These are phyloP conservation scores for Boletus eberwhitei DNA, from an alignment of 768 basidiomycete species.

Conservation along the genomic window DNA sequence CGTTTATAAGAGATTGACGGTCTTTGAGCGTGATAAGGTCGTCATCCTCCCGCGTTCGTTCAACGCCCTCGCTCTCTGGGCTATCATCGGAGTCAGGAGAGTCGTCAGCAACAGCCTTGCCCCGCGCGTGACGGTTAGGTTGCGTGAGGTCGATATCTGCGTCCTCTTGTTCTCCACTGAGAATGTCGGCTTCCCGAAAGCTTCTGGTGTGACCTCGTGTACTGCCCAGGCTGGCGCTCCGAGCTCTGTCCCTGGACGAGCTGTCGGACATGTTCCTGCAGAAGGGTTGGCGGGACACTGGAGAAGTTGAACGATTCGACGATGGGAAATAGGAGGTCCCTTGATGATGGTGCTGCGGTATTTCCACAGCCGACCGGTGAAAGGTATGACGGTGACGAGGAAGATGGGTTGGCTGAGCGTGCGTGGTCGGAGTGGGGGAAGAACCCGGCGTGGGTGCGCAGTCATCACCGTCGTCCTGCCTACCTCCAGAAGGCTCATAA, in stretches of 20 bases:
- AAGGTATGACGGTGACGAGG: constrained; percentile 50
- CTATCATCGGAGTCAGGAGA: constrained; percentile 40
- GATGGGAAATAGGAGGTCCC: constrained; percentile 64
- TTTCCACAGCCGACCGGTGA: constrained; percentile 56
- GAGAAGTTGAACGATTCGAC: constrained; percentile 39
- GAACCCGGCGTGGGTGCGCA: constrained; percentile 30
- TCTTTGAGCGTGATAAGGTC: constrained; percentile 93
- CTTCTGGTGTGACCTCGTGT: constrained; percentile 46
- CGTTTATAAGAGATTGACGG: constrained; percentile 96
- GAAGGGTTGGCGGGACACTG: constrained; percentile 43
- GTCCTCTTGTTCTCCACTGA: constrained; percentile 57
- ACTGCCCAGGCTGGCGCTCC: constrained; percentile 65
- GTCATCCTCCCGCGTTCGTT: constrained; percentile 43
- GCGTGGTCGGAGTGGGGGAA: constrained; percentile 43
- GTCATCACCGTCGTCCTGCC: constrained; percentile 33
- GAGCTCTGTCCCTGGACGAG: constrained; percentile 44
- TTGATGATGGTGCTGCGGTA: constrained; percentile 58
- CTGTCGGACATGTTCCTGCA: constrained; percentile 51
- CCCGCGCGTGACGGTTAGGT: constrained; percentile 22
- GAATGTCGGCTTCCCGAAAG: constrained; percentile 39
- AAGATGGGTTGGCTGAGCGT: constrained; percentile 28
- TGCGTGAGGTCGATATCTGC: constrained; percentile 31
- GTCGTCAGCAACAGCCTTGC: constrained; percentile 45
- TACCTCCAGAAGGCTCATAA: constrained; percentile 16
- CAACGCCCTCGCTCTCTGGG: constrained; percentile 32